These are phyloP conservation scores for Pilatotrama ljubarskyi DNA, from an alignment of 768 basidiomycete genomes.

Conservation along the genomic window DNA sequence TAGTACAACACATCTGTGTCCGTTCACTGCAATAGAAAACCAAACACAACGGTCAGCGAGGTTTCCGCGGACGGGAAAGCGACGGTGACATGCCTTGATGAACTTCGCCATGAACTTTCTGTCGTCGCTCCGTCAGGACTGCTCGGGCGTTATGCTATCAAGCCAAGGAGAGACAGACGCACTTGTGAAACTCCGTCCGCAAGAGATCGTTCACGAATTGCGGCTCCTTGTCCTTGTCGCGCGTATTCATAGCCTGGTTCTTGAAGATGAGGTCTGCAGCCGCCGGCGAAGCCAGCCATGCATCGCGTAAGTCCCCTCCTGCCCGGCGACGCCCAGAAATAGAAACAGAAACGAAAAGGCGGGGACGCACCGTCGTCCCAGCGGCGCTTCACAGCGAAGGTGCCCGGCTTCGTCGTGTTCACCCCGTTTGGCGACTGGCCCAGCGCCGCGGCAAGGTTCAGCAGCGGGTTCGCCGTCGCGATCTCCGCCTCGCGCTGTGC, in stretches of 20 bases:
- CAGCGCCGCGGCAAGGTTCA: slow-evolving; percentile 89
- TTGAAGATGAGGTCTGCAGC: slow-evolving; percentile 91
- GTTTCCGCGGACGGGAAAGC: background rate
- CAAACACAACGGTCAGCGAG: background rate
- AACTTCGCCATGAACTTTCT: slow-evolving; percentile 95
- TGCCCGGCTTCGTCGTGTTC: slow-evolving; percentile 73
- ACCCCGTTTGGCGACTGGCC: slow-evolving; percentile 70
- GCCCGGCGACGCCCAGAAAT: background rate
- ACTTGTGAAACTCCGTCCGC: slow-evolving; percentile 94
- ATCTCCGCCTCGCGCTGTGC: slow-evolving; percentile 78
- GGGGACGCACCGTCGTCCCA: slow-evolving; percentile 88
- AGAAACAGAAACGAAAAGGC: background rate
- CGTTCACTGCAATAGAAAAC: slow-evolving; percentile 6
- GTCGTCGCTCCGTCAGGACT: slow-evolving; percentile 1
- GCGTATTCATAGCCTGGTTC: slow-evolving; percentile 83
- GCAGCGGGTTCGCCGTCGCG: slow-evolving; percentile 82
- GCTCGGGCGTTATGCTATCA: slow-evolving; percentile 1
- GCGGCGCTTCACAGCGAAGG: slow-evolving; percentile 87
- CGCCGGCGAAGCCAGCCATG: background rate
- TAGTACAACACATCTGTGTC: slow-evolving; percentile 3
- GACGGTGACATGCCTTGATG: slow-evolving; percentile 60
- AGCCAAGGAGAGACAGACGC: slow-evolving; percentile 29
- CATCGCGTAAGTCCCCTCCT: background rate
- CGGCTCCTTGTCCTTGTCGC: slow-evolving; percentile 61
- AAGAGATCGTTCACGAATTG: slow-evolving; percentile 96